Percentiles rank a stretch among this genome's conserved stretches.
Conservation (phyloP, 1,139 yeast genomes). For the Taphrina betulina region DNA sequence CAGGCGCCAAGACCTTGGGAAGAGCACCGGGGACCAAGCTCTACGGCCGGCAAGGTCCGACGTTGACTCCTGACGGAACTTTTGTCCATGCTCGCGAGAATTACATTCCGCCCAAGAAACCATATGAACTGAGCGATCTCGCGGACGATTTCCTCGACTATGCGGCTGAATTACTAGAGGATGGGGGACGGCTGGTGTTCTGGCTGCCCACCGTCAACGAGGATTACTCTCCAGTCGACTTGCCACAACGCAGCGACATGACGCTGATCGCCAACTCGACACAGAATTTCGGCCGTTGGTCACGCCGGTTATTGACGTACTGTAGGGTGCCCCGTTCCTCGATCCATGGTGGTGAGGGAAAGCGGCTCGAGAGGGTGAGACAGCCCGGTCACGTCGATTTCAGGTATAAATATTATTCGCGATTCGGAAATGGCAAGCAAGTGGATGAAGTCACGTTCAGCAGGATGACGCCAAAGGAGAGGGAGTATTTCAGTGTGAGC, state of each 20-base stretch:
- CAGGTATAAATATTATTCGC: constrained; percentile 13
- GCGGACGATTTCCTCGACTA: constrained; percentile 73
- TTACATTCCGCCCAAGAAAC: constrained; percentile 89
- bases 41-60: constrained; percentile 16
- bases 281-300: constrained; percentile 79
- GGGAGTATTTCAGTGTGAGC: constrained; percentile 7
- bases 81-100: constrained; percentile 78
- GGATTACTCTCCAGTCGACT: constrained; percentile 64
- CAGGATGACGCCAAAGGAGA: constrained; percentile 9
- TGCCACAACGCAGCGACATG: constrained; percentile 51
- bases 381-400: constrained; percentile 25
- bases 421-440: constrained; percentile 19
- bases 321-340: neutral
- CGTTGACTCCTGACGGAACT: constrained; percentile 11
- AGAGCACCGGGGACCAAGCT: constrained; percentile 55
- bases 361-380: constrained; percentile 1
- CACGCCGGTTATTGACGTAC: constrained; percentile 23
- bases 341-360: constrained; percentile 1
- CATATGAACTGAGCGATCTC: constrained; percentile 73
- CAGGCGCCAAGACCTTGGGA: constrained; percentile 90
- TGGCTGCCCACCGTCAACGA: constrained; percentile 99
- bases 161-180: constrained; percentile 67
- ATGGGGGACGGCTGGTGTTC: constrained; percentile 78
- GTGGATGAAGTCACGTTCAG: constrained; percentile 5
- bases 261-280: constrained; percentile 65